Conservation (phyloP, 495 filamentous ascomycete genomes). For the Penicillium egyptiacum region DNA sequence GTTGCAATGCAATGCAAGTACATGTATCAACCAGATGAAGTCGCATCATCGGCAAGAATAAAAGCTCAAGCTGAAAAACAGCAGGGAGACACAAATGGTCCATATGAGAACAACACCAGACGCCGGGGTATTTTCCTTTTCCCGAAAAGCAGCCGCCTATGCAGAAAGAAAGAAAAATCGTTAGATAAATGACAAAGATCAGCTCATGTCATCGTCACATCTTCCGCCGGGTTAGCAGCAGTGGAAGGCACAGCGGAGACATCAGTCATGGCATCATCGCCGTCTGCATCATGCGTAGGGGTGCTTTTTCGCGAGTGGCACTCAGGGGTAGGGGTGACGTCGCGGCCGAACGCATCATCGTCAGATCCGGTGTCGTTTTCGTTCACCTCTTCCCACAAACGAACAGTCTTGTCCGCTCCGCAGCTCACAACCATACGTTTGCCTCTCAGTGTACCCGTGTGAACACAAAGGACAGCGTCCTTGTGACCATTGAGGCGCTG, state of each 20-base stretch:
- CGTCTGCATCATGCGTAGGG: conserved; percentile 15
- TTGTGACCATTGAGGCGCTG: conserved; percentile 71
- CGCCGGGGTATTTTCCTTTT: conserved; percentile 31
- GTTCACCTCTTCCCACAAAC: conserved; percentile 56
- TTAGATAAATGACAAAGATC: conserved; percentile 1
- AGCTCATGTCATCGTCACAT: conserved; percentile 30
- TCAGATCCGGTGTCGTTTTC: conserved; percentile 18
- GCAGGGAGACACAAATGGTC: conserved; percentile 4
- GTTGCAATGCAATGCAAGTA: neutral
- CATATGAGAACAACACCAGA: conserved; percentile 20
- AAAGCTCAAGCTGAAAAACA: neutral
- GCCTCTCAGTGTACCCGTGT: conserved; percentile 49
- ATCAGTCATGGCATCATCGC: conserved; percentile 27
- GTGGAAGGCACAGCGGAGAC: conserved; percentile 18
- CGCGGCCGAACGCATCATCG: neutral
- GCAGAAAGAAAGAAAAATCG: conserved; percentile 20
- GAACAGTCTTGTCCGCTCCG: conserved; percentile 62
- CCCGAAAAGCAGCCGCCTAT: conserved; percentile 20
- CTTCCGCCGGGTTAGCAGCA: conserved; percentile 23
- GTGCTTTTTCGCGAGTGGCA: conserved; percentile 7
- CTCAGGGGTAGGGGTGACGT: neutral
- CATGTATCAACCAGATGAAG: neutral
- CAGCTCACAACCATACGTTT: conserved; percentile 58
- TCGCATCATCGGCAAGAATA: neutral
- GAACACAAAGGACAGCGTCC: conserved; percentile 82